Base-by-base conservation (phyloP, 2,329 filamentous ascomycete genomes). In the Incumbomyces lentus region DNA sequence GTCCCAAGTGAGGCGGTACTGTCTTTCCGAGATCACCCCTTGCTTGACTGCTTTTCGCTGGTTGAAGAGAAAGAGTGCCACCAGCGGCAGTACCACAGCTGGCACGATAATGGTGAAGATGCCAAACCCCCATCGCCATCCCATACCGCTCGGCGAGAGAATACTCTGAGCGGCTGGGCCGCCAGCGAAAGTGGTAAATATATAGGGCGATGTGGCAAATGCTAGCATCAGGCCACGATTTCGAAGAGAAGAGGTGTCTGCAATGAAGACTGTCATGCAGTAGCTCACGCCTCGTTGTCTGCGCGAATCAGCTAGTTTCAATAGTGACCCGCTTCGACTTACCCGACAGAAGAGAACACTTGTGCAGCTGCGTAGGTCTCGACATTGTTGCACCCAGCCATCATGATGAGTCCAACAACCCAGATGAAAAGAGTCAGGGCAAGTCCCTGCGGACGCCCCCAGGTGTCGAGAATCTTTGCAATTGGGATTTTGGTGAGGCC, bases 361-460 rank as follows among this genome's bases (percentile, higher is more conserved):
- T 76, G 70, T 2, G 75, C 76, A 1, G 78, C 78, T 33, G 74
- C 73, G 56, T 80, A 83, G 1, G 72, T 75, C 53, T 75, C 62
- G 14, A 82, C 71, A 50, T 74, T 75, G 2, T 69, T 65, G 60
- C 75, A 81, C 2, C 65, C 68, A 2, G 80, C 80, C 63, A 80
- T 78, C 65, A 83, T 71, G 52, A 78, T 66, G 31, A 79, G 62
- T 7, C 73, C 52, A 0, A 68, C 43, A 0, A 68, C 65, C 55
- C 65, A 65, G 47, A 69, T 52, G 4, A 60, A 42, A 1, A 73
- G 55, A 54, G 70, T 70, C 31, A 74, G 22, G 2, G 66, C 22
- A 48, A 75, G 69, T n/a, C 73, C 76, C 52, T 78, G 68, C 1
- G 75, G 68, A 13, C 79, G 74, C 18, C 76, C 79, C 69, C 72